Conservation (phyloP, 192 early-diverging fungal species). For the Funneliformis geosporum region DNA sequence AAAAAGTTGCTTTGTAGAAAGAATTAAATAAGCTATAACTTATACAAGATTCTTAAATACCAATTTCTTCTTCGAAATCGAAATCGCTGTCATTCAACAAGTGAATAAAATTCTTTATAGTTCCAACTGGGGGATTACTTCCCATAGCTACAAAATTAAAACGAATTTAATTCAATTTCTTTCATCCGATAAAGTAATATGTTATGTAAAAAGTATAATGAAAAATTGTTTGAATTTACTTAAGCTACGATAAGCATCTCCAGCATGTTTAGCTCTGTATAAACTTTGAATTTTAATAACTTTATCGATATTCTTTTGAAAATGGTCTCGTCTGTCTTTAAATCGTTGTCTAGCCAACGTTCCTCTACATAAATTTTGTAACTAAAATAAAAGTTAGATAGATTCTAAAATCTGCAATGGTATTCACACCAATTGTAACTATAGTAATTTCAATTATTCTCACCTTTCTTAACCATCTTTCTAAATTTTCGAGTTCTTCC, state of each 20-base stretch:
- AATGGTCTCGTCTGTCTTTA: slow-evolving; percentile 57
- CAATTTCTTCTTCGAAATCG: slow-evolving; percentile 93
- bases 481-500: slow-evolving; percentile 15
- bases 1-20: not conserved
- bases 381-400: slow-evolving; percentile 19
- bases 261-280: slow-evolving; percentile 65
- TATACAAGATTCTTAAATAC: slow-evolving; percentile 35
- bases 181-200: not conserved
- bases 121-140: slow-evolving; percentile 77
- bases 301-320: slow-evolving; percentile 64
- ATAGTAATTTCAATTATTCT: not conserved
- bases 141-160: slow-evolving; percentile 50
- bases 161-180: not conserved
- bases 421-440: not conserved
- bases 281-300: slow-evolving; percentile 79
- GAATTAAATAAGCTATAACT: not conserved
- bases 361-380: slow-evolving; percentile 63
- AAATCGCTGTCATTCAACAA: slow-evolving; percentile 87
- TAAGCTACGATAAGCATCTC: slow-evolving; percentile 69
- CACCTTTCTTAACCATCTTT: slow-evolving; percentile 25
- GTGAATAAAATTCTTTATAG: slow-evolving; percentile 83
- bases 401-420: not conserved
- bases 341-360: slow-evolving; percentile 54
- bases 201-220: too few relatives aligned
- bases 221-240: slow-evolving; percentile 40